Conservation (phyloP, 169 alveolate species). For the Pseudocohnilembus persalinus region DNA sequence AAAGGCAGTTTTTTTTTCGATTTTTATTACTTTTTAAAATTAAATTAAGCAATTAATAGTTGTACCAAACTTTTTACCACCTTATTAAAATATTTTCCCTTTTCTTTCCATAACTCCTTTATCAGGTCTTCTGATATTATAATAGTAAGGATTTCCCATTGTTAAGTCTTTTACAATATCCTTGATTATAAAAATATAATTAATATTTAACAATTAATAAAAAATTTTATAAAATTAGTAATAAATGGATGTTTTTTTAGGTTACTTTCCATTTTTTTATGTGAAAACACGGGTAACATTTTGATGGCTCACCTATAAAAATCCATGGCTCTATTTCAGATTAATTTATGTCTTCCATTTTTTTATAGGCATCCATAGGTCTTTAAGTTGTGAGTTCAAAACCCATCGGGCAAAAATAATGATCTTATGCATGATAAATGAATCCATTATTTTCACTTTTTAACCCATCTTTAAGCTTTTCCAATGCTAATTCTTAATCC, state of each 20-base stretch:
- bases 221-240: too few species aligned
- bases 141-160: conserved; percentile 53
- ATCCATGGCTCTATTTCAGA: conserved; percentile 53
- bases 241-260: not conserved
- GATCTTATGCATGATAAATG: conserved; percentile 78
- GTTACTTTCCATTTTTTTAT: conserved; percentile 51
- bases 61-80: conserved; percentile 50
- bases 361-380: conserved; percentile 60
- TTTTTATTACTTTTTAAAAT: conserved; percentile 32
- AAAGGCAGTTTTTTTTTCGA: not conserved
- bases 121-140: conserved; percentile 59
- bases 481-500: conserved; percentile 60
- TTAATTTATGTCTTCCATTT: conserved; percentile 33
- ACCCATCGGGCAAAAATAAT: conserved; percentile 79
- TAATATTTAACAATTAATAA: too few species aligned
- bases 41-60: conserved; percentile 58
- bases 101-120: conserved; percentile 54
- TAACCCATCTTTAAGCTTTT: conserved; percentile 54
- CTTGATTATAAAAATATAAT: not conserved
- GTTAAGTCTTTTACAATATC: conserved; percentile 61
- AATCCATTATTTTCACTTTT: conserved; percentile 47
- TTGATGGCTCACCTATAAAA: conserved; percentile 66
- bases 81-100: conserved; percentile 33
- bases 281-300: conserved; percentile 56
- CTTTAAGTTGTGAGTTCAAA: conserved; percentile 64